Evolutionary conservation across 129 eudicot genomes (phyloP).

Genomic region (Flaveria brownii): DNA sequence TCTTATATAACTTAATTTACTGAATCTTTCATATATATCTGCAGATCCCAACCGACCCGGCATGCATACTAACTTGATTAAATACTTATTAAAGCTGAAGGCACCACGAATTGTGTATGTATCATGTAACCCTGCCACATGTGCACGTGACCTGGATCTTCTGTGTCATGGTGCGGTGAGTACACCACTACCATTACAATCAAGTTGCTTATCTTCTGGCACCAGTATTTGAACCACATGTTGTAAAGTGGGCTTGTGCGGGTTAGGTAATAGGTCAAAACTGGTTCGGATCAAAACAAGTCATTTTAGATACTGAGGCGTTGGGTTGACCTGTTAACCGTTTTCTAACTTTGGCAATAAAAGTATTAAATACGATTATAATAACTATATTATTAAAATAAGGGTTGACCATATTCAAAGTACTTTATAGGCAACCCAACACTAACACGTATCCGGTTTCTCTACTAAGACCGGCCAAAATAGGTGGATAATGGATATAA

Average conservation of each 20-base stretch:
- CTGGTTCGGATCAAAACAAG: not conserved
- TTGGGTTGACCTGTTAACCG: not conserved
- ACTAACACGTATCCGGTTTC: not conserved
- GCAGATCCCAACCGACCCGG: slow-evolving; percentile 98
- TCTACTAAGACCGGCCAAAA: not conserved
- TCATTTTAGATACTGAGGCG: not conserved
- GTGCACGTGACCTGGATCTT: slow-evolving; percentile 98
- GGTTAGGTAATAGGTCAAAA: slow-evolving; percentile 1
- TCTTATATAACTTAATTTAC: not conserved
- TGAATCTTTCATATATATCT: slow-evolving; percentile 5
- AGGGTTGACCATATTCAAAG: not conserved
- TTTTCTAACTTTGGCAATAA: not conserved
- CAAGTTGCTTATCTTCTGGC: not conserved
- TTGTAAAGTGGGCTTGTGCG: not conserved
- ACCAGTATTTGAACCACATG: not conserved
- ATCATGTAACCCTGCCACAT: slow-evolving; percentile 97
- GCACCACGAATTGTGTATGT: slow-evolving; percentile 73
- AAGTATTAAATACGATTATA: not conserved
- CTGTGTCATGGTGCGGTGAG: slow-evolving; percentile 92
- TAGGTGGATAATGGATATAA: not conserved
- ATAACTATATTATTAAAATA: not conserved
- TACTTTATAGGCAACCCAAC: not conserved
- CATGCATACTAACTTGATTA: slow-evolving; percentile 89
- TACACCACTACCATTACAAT: not conserved
- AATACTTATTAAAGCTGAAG: slow-evolving; percentile 65